Base-by-base conservation (phyloP, 1,139 yeast species). In the Yamadazyma trypodendri region DNA sequence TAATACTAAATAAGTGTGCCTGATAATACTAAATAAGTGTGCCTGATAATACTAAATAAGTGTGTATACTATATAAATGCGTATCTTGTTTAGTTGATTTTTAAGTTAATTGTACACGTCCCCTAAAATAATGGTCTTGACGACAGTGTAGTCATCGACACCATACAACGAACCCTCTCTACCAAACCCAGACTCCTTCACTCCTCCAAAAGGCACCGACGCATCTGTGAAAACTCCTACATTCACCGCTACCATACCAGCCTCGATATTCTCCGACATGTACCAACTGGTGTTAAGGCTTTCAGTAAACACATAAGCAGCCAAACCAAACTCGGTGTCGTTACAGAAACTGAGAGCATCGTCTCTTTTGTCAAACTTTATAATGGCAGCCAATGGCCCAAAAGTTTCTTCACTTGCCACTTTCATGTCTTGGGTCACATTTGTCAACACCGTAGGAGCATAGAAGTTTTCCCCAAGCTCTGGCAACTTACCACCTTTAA, bases 281-380 rank as follows among this genome's bases (percentile, higher is more conserved):
- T 76, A 69, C 68, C 81, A 77, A 12, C 84, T 68, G 30, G 81
- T 81, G 44, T 76, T 66, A 40, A 84, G 61, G 42, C 55, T 63
- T 42, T 64, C 65, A 4, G 72, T 56, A 50, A 61, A 70, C 9
- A 71, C 58, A 52, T 70, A 70, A 2, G 74, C 68, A 6, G 76
- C 72, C 50, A 71, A 68, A 11, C 77, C 77, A 37, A 55, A 66
- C 10, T 63, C 65, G 15, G 74, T 60, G 41, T 63, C 65, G 46
- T 71, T 71, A 44, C 73, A 64, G 47, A 52, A 54, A 12, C 49
- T 37, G 20, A 71, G 46, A 1, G 65, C 76, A 46, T 71, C 69
- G 35, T 68, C 72, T 41, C 61, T 64, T 13, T 66, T 56, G 11
- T 60, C 57, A 43, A 71, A 71, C 42, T 61, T 65, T 38, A 66